phyloP scores from a whole-genome alignment of 208 protist genomes.

The Leishmania major region DNA sequence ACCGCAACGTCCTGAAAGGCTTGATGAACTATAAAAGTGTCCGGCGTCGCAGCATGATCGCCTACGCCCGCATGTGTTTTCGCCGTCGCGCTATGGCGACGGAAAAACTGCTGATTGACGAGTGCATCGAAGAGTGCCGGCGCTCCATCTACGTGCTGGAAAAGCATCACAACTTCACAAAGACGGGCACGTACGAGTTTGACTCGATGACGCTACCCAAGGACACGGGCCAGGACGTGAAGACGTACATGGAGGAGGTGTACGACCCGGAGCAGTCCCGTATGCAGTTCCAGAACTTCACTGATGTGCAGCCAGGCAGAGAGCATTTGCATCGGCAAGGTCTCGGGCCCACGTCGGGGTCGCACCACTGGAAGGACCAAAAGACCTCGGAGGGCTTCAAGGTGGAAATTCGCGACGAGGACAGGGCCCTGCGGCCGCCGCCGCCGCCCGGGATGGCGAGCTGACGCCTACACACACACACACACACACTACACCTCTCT shows the following conservation, averaged over 20 bases:
- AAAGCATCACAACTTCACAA: slow-evolving; percentile 86
- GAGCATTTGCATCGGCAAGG: slow-evolving; percentile 75
- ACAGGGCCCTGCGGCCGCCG: slow-evolving; percentile 77
- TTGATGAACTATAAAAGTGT: slow-evolving; percentile 82
- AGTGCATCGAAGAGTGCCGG: slow-evolving; percentile 87
- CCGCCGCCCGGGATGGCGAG: slow-evolving; percentile 66
- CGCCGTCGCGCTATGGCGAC: slow-evolving; percentile 72
- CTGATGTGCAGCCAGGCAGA: slow-evolving; percentile 78
- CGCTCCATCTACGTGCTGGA: slow-evolving; percentile 81
- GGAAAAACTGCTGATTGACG: slow-evolving; percentile 89
- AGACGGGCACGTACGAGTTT: slow-evolving; percentile 80
- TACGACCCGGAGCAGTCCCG: slow-evolving; percentile 88
- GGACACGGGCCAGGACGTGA: slow-evolving; percentile 91
- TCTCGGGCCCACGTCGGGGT: slow-evolving; percentile 64
- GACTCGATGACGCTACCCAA: slow-evolving; percentile 85
- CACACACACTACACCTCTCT: neutral
- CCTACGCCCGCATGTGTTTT: slow-evolving; percentile 81
- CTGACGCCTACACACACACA: slow-evolving; percentile 1
- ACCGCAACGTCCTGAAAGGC: slow-evolving; percentile 83
- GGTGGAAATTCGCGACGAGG: slow-evolving; percentile 80
- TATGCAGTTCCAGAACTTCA: slow-evolving; percentile 86
- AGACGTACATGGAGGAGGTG: slow-evolving; percentile 92
- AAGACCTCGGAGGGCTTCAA: slow-evolving; percentile 56
- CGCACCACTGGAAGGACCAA: slow-evolving; percentile 76
- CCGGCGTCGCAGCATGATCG: slow-evolving; percentile 78